Evolutionary conservation across 495 filamentous ascomycete species (phyloP), one percentile per base, ranked within the genome.

Genomic region (Talaromyces trachyspermus): DNA sequence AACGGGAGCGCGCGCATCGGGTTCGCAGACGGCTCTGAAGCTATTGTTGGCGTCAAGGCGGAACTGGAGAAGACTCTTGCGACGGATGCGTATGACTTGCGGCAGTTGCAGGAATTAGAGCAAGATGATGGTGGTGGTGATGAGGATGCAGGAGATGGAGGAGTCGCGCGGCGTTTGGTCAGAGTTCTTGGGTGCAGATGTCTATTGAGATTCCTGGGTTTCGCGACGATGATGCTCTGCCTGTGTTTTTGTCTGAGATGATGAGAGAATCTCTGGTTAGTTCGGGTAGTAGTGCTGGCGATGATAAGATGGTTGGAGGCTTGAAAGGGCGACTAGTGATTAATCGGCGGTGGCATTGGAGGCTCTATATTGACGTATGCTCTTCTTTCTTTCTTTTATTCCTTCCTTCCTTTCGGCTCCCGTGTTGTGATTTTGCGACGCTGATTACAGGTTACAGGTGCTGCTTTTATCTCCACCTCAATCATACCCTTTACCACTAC

Each of bases 11-110:
- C 92, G 49, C 81, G 94, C 30, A 79, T 98, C 37, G 91, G 89
- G 47, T 95, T 95, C 63, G 86, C 88, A 10, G 92, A 97, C 60
- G 94, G 94, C 35, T 91, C 86, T 2, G 91, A 98, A 65, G 92
- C 90, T 5, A 82, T 97, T 49, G 91, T 95, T 17, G 92, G 92
- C 25, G 83, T 96, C 40, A 97, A 97, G 63, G 88, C 82, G 3
- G 91, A 96, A 63, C 86, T 97, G 5, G 88, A 95, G 68, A 78
- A 75, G 63, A 85, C 81, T 8, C 46, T 65, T 7, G 57, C 54
- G 5, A 54, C 64, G 1, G 63, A 69, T 46, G 62, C 57, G 11
- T 58, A 60, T 46, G 62, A 55, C 45, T 55, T 49, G 48, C 42
- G 58, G 10, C 51, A 50, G 55, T 54, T 56, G 49, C 52, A 59